Evolutionary conservation across 768 basidiomycete genomes (phyloP), one percentile per base, ranked within the genome.

Genomic region (Leccinum ochraceum): DNA sequence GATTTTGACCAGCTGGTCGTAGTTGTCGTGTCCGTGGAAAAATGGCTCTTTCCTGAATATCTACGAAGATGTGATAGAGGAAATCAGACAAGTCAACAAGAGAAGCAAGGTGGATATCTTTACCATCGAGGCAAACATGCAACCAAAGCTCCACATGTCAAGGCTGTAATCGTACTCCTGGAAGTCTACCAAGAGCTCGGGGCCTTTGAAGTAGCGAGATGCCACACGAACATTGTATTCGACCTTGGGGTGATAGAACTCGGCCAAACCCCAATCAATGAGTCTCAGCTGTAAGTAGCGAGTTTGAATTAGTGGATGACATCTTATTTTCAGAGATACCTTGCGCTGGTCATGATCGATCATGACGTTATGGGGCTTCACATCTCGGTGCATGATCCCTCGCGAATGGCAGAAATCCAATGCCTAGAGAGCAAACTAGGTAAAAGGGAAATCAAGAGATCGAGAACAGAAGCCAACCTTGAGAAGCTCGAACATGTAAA

Each of bases 111-210:
- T 50, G 20, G 53, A 39, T 67, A 20, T 46, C 36, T 83, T 66
- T 71, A 96, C 95, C 96, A 98, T 98, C 17, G 92, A 94, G 9
- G 96, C 96, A 75, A 96, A 97, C 94, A 96, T 98, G 74, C 96
- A 98, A 17, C 96, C 96, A 71, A 92, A 88, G 78, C 93, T 95
- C 96, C 96, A 98, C 93, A 98, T 94, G 74, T 98, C 95, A 67
- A 98, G 77, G 75, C 91, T 93, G 74, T 97, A 97, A 75, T 98
- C 96, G 66, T 98, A 98, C 74, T 97, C 94, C 74, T 97, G 96
- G 80, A 97, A 98, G 75, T 98, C 95, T 61, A 98, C 95, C 59
- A 98, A 80, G 59, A 98, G 80, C 76, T 98, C 96, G 6, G 95
- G 96, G 1, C 95, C 96, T 74, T 98, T 98, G 82, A 97, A 98